phyloP scores from a whole-genome alignment of 768 basidiomycete species.

The Podaxis sp. region DNA sequence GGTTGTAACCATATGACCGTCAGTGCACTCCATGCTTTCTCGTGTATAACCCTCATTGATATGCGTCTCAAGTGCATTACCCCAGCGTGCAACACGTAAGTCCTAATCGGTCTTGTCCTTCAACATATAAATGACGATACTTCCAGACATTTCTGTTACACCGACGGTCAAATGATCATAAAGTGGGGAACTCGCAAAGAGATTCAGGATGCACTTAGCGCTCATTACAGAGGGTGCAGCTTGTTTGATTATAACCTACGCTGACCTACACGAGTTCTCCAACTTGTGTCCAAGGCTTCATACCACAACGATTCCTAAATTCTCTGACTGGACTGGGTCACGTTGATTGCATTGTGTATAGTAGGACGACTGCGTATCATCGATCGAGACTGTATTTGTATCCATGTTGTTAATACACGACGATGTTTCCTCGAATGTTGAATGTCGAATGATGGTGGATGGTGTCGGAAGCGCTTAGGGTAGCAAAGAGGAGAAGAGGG shows the following conservation, averaged over 20 bases:
- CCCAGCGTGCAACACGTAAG: slow-evolving; percentile 51
- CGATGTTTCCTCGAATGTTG: no score
- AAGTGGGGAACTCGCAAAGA: slow-evolving; percentile 8
- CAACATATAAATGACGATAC: not conserved
- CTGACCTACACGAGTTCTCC: not conserved
- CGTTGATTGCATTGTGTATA: not conserved
- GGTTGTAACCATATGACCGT: slow-evolving; percentile 63
- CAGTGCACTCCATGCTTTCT: slow-evolving; percentile 16
- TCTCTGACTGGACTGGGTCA: not conserved
- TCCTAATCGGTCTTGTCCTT: not conserved
- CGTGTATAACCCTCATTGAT: not conserved
- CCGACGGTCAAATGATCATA: slow-evolving; percentile 44
- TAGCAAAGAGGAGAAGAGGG: no score
- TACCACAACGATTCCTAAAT: not conserved
- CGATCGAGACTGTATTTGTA: not conserved
- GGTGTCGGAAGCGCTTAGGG: no score
- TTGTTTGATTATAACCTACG: not conserved
- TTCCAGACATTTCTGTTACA: slow-evolving; percentile 47
- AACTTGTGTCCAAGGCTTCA: not conserved
- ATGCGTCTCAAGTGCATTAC: slow-evolving; percentile 38
- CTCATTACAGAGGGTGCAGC: slow-evolving; percentile 1
- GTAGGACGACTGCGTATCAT: not conserved
- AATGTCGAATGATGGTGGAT: no score
- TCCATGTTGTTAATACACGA: not conserved
- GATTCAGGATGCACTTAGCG: not conserved